phyloP scores from a whole-genome alignment of 2,329 filamentous ascomycete species.

The Rutstroemia sp. region DNA sequence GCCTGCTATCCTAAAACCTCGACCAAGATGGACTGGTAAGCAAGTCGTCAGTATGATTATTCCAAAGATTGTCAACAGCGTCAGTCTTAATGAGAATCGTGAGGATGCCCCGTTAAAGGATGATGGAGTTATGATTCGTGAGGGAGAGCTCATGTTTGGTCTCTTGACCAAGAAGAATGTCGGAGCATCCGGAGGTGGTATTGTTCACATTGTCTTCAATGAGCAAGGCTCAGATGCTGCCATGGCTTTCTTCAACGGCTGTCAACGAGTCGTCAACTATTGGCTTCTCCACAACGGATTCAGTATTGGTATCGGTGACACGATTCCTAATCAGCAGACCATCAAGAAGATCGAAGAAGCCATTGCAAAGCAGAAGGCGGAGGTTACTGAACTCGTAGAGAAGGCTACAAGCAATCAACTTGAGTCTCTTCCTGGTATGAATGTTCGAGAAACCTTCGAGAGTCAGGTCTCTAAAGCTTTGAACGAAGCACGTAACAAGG shows the following conservation, averaged over 20 bases:
- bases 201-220: constrained; percentile 94
- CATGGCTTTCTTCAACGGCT: constrained; percentile 92
- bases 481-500: constrained; percentile 93
- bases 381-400: constrained; percentile 68
- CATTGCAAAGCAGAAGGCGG: constrained; percentile 72
- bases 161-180: constrained; percentile 90
- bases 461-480: constrained; percentile 91
- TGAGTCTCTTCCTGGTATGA: constrained; percentile 96
- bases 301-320: constrained; percentile 98
- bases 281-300: constrained; percentile 96
- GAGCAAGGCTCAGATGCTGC: constrained; percentile 80
- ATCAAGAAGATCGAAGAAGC: constrained; percentile 78
- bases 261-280: constrained; percentile 91
- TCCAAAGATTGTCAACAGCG: constrained; percentile 76
- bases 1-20: constrained; percentile 89
- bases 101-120: constrained; percentile 58
- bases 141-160: constrained; percentile 84
- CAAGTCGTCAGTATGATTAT: constrained; percentile 94
- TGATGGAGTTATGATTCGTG: constrained; percentile 73
- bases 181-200: constrained; percentile 81
- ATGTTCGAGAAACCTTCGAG: constrained; percentile 95
- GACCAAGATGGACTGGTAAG: constrained; percentile 94
- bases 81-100: constrained; percentile 54
- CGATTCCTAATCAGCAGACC: constrained; percentile 80
- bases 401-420: constrained; percentile 79